Evolutionary conservation across 2,329 filamentous ascomycete genomes (phyloP), one percentile per base, ranked within the genome.

Genomic region (Trichoderma brevicompactum): DNA sequence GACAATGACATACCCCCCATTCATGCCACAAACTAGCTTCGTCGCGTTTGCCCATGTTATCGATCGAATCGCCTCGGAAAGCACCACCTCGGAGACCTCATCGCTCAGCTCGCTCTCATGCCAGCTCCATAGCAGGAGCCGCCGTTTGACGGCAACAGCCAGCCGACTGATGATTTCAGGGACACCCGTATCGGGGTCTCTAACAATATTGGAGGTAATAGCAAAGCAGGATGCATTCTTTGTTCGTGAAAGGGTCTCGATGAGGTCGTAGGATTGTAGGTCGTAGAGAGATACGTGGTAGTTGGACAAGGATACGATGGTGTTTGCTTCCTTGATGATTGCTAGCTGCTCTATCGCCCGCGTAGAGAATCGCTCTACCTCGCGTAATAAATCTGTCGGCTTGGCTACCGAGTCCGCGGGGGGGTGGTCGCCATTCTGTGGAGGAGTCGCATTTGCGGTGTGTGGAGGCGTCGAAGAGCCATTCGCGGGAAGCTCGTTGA

Each of bases 131-230:
- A 97, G 79, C 67, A 98, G 77, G 60, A 99, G 83, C 72, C 92
- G 91, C 73, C 95, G 85, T 83, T 98, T 98, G 40, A 97, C 92
- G 5, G 93, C 93, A 10, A 99, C 94, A 7, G 93, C 95, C 59
- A 99, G 81, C 43, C 93, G 85, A 64, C 92, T 96, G 69, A 98
- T 94, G 64, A 99, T 96, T 70, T 94, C 92, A 1, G 93, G 94
- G 56, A 99, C 94, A 28, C 91, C 91, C 0, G 92, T 97, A 56
- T 87, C 87, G 6, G 88, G 80, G 76, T 99, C 95, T 76, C 95
- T 94, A 70, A 96, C 90, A 64, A 98, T 96, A 77, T 98, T 97
- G 68, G 92, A 96, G 2, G 94, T 97, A 49, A 97, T 92, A 1
- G 94, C 93, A 77, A 99, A 98, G 49, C 89, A 89, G 2, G 89